Evolutionary conservation across 805 yeast genomes (phyloP), one percentile per base, ranked within the genome.

Genomic region (Yamadazyma ubonensis): DNA sequence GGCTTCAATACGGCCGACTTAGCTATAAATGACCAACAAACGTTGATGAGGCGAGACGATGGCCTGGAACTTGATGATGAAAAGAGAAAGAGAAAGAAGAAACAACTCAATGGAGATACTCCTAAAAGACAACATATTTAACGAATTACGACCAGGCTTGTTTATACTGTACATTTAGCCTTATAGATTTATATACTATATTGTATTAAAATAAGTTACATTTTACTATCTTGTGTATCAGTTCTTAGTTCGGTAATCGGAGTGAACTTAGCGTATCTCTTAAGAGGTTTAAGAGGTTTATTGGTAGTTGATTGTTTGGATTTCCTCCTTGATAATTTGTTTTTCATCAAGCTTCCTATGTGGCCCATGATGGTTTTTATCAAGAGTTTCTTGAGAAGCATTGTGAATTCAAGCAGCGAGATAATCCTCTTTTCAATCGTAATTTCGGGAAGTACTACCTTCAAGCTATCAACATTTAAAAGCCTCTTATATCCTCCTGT

Each of bases 1-100:
- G 95, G 91, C 0, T 84, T 86, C 54, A 85, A 83, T 49, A 65
- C 84, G 7, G 64, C 79, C 3, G 76, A 80, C 45, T 70, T 86
- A 52, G 93, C 86, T 3, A 72, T 81, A 36, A 74, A 73, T 36
- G 82, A 72, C 38, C 71, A 64, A 47, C 66, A 63, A 33, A 57
- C 65, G 16, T 49, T 64, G 26, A 65, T 62, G 58, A 55, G 73
- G 43, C 61, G 68, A 10, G 74, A 70, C 34, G 73, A 67, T 41
- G 57, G 60, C 48, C 55, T 58, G 6, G 72, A 66, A 19, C 56
- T 53, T 31, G 73, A 69, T 33, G 73, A 69, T 23, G 65, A 61
- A 38, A 66, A 57, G 52, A 58, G 41, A 5, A 67, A 67, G 50
- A 64, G 66, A 44, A 69, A 71, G 53, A 71, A 70, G 57, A 36